Conservation (phyloP, 169 alveolate species). For the Plasmodium coatneyi region DNA sequence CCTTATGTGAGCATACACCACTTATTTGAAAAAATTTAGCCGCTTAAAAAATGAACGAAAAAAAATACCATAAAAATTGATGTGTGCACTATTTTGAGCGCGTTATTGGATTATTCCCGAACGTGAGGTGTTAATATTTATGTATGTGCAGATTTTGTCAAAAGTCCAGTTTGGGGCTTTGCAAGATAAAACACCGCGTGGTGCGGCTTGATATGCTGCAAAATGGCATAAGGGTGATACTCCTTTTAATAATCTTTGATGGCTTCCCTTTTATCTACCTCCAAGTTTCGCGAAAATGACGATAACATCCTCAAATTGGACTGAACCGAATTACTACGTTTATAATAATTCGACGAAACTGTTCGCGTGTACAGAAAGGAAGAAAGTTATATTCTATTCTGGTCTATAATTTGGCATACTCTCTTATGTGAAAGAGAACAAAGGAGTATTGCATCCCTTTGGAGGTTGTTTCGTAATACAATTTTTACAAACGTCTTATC, state of each 20-base stretch:
- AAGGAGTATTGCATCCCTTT: not conserved
- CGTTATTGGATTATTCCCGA: not conserved
- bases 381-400: not conserved
- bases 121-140: not conserved
- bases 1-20: not conserved
- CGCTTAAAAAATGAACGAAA: not conserved
- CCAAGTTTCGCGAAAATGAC: not conserved
- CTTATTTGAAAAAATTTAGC: not conserved
- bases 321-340: not conserved
- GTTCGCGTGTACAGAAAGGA: not conserved
- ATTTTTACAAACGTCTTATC: not conserved
- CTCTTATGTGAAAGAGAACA: not conserved
- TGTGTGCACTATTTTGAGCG: not conserved
- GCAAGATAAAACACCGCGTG: not conserved
- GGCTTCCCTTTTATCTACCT: not conserved
- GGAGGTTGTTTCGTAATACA: not conserved
- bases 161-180: constrained; percentile 5
- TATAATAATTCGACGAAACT: not conserved
- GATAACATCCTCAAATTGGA: not conserved
- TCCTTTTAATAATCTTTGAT: not conserved
- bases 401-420: not conserved
- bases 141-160: not conserved
- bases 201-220: not conserved
- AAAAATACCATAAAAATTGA: not conserved
- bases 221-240: not conserved